Evolutionary conservation across 768 basidiomycete genomes (phyloP).

Genomic region (Porphyrellus cyaneotinctus): DNA sequence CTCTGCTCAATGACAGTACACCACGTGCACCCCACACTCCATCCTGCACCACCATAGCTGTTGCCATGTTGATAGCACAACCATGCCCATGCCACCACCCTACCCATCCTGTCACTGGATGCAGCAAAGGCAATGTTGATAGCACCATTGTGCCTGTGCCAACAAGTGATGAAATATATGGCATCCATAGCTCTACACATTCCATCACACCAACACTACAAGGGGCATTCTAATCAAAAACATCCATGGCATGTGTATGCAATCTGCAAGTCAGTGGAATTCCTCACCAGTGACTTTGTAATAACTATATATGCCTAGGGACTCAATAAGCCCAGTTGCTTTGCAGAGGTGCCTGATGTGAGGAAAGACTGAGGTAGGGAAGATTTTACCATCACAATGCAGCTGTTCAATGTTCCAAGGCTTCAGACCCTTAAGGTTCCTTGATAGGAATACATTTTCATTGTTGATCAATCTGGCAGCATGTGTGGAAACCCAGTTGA

Average conservation of each 20-base stretch:
- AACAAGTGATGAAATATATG: conserved; percentile 42
- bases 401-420: conserved; percentile 52
- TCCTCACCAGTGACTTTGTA: conserved; percentile 49
- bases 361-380: conserved; percentile 1
- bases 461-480: conserved; percentile 56
- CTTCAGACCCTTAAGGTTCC: conserved; percentile 41
- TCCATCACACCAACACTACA: conserved; percentile 32
- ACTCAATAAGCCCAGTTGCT: conserved; percentile 52
- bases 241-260: conserved; percentile 41
- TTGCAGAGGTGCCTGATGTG: conserved; percentile 43
- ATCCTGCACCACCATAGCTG: no score
- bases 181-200: conserved; percentile 45
- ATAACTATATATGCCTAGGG: conserved; percentile 45
- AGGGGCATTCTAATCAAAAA: conserved; percentile 30
- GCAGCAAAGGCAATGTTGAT: no score
- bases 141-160: no score
- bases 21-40: no score
- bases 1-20: no score
- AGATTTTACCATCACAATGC: conserved; percentile 43
- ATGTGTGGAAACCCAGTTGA: conserved; percentile 43
- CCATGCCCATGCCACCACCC: no score
- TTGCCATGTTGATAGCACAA: no score
- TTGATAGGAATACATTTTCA: conserved; percentile 55
- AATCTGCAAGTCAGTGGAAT: conserved; percentile 37
- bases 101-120: no score